These are phyloP conservation scores for Babesia bovis DNA, from an alignment of 169 alveolate genomes.

Conservation along the genomic window DNA sequence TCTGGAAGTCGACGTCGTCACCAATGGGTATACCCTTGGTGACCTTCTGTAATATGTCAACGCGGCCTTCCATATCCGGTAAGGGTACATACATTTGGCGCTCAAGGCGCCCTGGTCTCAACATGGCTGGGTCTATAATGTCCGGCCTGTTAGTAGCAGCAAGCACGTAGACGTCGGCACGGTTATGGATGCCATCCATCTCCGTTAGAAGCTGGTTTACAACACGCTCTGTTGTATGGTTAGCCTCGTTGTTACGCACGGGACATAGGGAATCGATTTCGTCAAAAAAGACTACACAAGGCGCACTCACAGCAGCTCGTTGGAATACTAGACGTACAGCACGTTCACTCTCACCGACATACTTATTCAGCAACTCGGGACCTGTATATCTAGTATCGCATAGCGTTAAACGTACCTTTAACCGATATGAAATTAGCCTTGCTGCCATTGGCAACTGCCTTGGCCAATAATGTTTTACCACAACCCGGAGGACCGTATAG, in stretches of 20 bases:
- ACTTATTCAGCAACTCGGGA: constrained; percentile 95
- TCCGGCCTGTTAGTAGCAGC: constrained; percentile 99
- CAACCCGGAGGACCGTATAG: constrained; percentile 99
- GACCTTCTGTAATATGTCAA: constrained; percentile 84
- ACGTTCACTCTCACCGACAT: constrained; percentile 99
- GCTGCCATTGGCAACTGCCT: constrained; percentile 95
- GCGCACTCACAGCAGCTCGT: constrained; percentile 96
- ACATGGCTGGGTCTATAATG: constrained; percentile 98
- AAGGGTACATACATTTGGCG: constrained; percentile 92
- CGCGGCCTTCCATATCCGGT: constrained; percentile 92
- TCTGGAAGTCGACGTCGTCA: constrained; percentile 75
- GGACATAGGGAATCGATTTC: constrained; percentile 98
- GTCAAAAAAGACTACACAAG: constrained; percentile 97
- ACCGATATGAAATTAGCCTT: constrained; percentile 95
- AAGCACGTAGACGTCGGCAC: constrained; percentile 91
- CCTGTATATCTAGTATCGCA: constrained; percentile 34
- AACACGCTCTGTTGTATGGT: constrained; percentile 93
- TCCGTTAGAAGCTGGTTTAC: constrained; percentile 97
- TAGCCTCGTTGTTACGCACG: constrained; percentile 88
- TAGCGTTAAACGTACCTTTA: constrained; percentile 71
- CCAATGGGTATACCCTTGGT: constrained; percentile 87
- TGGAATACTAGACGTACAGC: constrained; percentile 97
- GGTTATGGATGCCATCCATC: constrained; percentile 95
- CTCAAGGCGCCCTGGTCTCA: constrained; percentile 95
- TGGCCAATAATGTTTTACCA: constrained; percentile 96